Percentiles rank a stretch among this genome's conserved stretches.
These are phyloP conservation scores for Umbelopsis sp. DNA, from an alignment of 371 early-diverging fungal species.

Conservation along the genomic window DNA sequence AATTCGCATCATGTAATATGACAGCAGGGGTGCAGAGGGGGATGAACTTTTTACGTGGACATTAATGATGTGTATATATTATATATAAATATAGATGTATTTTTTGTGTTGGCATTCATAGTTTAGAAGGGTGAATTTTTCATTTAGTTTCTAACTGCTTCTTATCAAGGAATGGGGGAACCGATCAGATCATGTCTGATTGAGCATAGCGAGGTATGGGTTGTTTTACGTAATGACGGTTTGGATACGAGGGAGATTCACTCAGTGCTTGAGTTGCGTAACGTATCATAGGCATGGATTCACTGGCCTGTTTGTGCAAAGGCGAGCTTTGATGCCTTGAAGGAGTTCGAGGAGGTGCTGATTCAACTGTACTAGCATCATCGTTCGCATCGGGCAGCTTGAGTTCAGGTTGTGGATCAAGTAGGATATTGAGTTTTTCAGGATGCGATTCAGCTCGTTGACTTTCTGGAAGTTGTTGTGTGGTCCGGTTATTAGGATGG, in stretches of 20 bases:
- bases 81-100: too few species aligned
- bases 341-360: constrained; percentile 1
- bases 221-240: not conserved
- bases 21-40: too few species aligned
- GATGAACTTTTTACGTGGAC: too few species aligned
- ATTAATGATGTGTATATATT: too few species aligned
- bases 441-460: not conserved
- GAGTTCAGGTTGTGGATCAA: not conserved
- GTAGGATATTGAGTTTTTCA: too few species aligned
- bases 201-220: not conserved
- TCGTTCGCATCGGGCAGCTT: not conserved
- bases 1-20: too few species aligned
- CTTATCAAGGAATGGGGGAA: too few species aligned
- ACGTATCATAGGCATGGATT: constrained; percentile 7
- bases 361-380: not conserved
- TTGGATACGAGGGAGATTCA: not conserved
- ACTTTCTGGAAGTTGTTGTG: too few species aligned
- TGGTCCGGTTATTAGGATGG: not conserved
- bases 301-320: constrained; percentile 5
- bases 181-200: not conserved
- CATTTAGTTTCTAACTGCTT: too few species aligned
- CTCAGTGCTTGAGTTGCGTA: not conserved
- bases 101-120: too few species aligned
- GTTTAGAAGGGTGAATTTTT: too few species aligned
- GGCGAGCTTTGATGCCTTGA: not conserved